Conservation (phyloP, 2,329 filamentous ascomycete species). For the Hortaea werneckii region DNA sequence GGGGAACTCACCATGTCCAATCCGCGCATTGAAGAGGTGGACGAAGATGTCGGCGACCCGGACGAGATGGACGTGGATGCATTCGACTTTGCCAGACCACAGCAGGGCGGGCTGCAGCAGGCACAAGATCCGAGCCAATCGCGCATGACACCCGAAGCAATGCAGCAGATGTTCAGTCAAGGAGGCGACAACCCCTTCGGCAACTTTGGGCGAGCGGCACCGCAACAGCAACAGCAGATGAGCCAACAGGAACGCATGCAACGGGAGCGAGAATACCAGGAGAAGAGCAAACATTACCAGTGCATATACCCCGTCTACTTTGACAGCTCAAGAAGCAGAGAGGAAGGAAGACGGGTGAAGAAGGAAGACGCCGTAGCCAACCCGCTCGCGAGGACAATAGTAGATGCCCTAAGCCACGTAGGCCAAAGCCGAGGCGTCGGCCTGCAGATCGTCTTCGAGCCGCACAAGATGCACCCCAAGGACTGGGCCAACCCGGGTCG, state of each 20-base stretch:
- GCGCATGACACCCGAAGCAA: constrained; percentile 12
- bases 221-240: constrained; percentile 23
- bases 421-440: constrained; percentile 12
- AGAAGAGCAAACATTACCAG: constrained; percentile 64
- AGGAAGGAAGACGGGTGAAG: constrained; percentile 71
- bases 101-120: constrained; percentile 14
- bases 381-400: constrained; percentile 81
- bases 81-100: constrained; percentile 34
- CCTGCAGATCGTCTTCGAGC: constrained; percentile 74
- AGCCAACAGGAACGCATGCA: constrained; percentile 20
- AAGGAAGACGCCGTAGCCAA: constrained; percentile 64
- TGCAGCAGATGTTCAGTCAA: constrained; percentile 15
- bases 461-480: constrained; percentile 84
- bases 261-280: constrained; percentile 37
- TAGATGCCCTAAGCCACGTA: constrained; percentile 68
- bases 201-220: constrained; percentile 6
- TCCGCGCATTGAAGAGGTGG: constrained; percentile 85
- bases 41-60: constrained; percentile 64
- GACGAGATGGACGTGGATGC: constrained; percentile 77
- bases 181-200: constrained; percentile 1
- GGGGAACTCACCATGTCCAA: constrained; percentile 54
- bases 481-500: constrained; percentile 96
- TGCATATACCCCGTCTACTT: constrained; percentile 96
- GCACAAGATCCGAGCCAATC: constrained; percentile 10
- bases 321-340: constrained; percentile 62